phyloP scores from a whole-genome alignment of 192 early-diverging fungal species.

The Rhizoclosmatium sp. region DNA sequence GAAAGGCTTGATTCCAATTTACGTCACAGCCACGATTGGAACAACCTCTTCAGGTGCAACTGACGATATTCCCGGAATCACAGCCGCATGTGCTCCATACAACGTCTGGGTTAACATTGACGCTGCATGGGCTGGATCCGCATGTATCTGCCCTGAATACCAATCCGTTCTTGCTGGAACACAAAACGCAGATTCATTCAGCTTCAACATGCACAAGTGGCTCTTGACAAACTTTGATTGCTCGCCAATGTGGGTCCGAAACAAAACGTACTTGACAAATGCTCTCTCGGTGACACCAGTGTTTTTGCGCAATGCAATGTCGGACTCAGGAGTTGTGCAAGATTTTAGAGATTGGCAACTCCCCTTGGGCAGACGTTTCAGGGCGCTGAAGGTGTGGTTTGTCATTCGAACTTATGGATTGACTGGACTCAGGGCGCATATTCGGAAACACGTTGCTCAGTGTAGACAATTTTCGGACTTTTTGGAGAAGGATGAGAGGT shows the following conservation, averaged over 20 bases:
- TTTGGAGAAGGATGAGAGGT: slow-evolving; percentile 4
- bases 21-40: slow-evolving; percentile 69
- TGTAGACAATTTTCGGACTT: neutral
- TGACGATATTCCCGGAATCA: slow-evolving; percentile 65
- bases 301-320: slow-evolving; percentile 55
- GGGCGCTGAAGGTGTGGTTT: slow-evolving; percentile 73
- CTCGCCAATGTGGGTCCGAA: slow-evolving; percentile 65
- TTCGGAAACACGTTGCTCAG: slow-evolving; percentile 46
- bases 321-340: slow-evolving; percentile 47
- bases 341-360: slow-evolving; percentile 68
- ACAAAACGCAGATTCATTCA: slow-evolving; percentile 67
- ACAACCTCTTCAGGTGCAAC: slow-evolving; percentile 65
- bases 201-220: slow-evolving; percentile 73
- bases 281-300: slow-evolving; percentile 61
- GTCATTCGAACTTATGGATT: slow-evolving; percentile 66
- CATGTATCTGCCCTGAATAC: slow-evolving; percentile 67
- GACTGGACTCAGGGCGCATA: slow-evolving; percentile 58
- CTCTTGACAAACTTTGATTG: slow-evolving; percentile 72
- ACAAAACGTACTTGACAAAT: slow-evolving; percentile 54
- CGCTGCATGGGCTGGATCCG: slow-evolving; percentile 69
- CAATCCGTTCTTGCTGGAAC: slow-evolving; percentile 52
- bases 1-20: slow-evolving; percentile 69
- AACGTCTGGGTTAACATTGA: slow-evolving; percentile 72
- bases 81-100: slow-evolving; percentile 47
- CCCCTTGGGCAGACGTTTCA: slow-evolving; percentile 65